These are phyloP conservation scores for Hondaea fermentalgiana DNA, from an alignment of 108 stramenopile genomes.

Conservation along the genomic window DNA sequence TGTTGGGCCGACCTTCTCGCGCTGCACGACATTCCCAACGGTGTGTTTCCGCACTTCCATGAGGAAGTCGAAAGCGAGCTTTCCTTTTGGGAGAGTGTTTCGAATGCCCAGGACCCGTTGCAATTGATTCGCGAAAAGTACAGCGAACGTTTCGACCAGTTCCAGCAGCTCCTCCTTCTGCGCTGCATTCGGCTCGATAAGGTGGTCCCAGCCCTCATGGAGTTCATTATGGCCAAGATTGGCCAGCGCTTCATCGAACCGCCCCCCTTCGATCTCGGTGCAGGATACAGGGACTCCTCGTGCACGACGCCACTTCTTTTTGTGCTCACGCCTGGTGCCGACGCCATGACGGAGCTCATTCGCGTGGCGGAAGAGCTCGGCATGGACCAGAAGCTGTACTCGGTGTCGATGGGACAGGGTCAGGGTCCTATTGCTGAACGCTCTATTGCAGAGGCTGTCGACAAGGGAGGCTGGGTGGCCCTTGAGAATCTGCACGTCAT, in stretches of 20 bases:
- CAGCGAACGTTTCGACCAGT: slow-evolving; percentile 22
- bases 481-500: slow-evolving; percentile 57
- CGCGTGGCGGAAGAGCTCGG: slow-evolving; percentile 50
- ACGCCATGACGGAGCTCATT: slow-evolving; percentile 53
- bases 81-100: slow-evolving; percentile 34
- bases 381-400: slow-evolving; percentile 31
- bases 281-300: slow-evolving; percentile 42
- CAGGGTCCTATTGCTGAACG: slow-evolving; percentile 44
- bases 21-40: slow-evolving; percentile 17
- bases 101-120: slow-evolving; percentile 24
- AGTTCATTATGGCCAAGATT: slow-evolving; percentile 43
- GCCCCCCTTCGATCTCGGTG: slow-evolving; percentile 46
- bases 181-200: slow-evolving; percentile 46
- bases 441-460: slow-evolving; percentile 32
- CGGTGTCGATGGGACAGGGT: slow-evolving; percentile 50
- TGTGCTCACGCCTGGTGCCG: slow-evolving; percentile 54
- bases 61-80: slow-evolving; percentile 23
- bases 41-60: not conserved
- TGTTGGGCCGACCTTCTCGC: slow-evolving; percentile 48
- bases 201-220: slow-evolving; percentile 41
- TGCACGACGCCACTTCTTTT: slow-evolving; percentile 49
- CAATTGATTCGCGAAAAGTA: slow-evolving; percentile 21
- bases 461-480: slow-evolving; percentile 55
- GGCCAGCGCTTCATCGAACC: slow-evolving; percentile 48
- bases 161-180: slow-evolving; percentile 41